These are phyloP conservation scores for Penicillium sp. DNA, from an alignment of 2,329 filamentous ascomycete species.

Conservation along the genomic window DNA sequence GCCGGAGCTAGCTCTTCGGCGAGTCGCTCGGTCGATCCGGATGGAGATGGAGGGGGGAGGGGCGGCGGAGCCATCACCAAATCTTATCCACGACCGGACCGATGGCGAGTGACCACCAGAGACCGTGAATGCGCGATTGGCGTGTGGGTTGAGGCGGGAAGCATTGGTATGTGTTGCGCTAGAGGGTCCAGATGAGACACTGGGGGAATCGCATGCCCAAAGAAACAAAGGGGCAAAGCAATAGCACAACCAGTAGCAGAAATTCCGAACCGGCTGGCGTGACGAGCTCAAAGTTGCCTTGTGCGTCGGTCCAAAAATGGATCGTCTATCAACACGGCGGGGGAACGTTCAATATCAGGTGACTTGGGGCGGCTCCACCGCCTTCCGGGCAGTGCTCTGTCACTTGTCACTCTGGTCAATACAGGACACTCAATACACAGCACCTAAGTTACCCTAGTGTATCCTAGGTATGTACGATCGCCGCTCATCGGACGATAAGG, in stretches of 20 bases:
- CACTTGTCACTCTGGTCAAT: no score
- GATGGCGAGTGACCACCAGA: conserved; percentile 38
- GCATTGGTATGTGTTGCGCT: conserved; percentile 37
- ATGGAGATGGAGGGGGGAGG: conserved; percentile 32
- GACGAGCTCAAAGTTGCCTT: conserved; percentile 9
- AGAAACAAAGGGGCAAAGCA: not conserved
- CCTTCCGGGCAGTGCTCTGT: no score
- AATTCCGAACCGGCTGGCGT: conserved; percentile 4
- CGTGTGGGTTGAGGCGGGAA: conserved; percentile 35
- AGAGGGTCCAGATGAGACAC: conserved; percentile 21
- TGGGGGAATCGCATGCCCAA: conserved; percentile 9
- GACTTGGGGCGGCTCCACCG: conserved; percentile 16
- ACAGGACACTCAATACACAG: no score
- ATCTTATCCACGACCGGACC: conserved; percentile 39
- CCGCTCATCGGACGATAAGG: conserved; percentile 4
- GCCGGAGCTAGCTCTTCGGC: conserved; percentile 43
- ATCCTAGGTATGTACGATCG: not conserved
- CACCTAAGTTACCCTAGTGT: no score
- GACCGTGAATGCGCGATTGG: conserved; percentile 38
- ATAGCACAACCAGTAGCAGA: not conserved
- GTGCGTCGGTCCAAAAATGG: conserved; percentile 10
- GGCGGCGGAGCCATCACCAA: conserved; percentile 35
- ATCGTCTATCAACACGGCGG: conserved; percentile 16
- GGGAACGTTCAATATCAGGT: conserved; percentile 17
- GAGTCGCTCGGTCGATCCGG: conserved; percentile 40